Base-by-base conservation (phyloP, 306 rosid species). In the Argentina anserina region DNA sequence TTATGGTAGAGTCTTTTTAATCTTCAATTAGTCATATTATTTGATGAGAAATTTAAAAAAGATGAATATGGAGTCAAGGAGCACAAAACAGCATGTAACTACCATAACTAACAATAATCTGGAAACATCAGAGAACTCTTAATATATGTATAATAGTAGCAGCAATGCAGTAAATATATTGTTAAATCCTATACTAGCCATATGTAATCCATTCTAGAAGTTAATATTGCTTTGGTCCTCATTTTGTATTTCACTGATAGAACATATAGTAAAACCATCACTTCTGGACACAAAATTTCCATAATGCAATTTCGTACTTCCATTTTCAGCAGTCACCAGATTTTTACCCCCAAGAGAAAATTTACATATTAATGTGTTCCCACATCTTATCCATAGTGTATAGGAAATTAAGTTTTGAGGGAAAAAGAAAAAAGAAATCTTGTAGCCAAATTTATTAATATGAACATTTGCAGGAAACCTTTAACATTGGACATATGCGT, bases 11-110 rank as follows among this genome's bases (percentile, higher is more conserved):
- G 1, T n/a, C 58, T 18, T 13, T 39, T 66, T 53, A 64, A 55
- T 62, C 29, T 33, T 41, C 62, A 23, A 65, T 68, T 53, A 74
- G 39, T 23, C 56, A 49, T 79, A 81, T 47, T 36, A 75, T 41
- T 77, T 72, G 69, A 75, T 64, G 21, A 41, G 46, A 55, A 70
- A 74, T 49, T 65, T 56, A 71, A 14, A 15, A 39, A 72, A 74
- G 55, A 34, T 29, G 59, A 40, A 28, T 6, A 59, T 5, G 9
- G 31, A 70, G 70, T 14, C 70, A 62, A 36, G 36, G n/a, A 46
- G 64, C 50, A 36, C 34, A n/a, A 58, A 58, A 40, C 34, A 20
- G 1, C 21, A 45, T 23, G 36, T 28, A n/a, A 37, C 25, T 5
- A 45, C 70, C 3, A 23, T 23, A 73, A n/a, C 37, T 58, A 60